Evolutionary conservation across 2,329 filamentous ascomycete genomes (phyloP).

Genomic region (Aspergillus floridensis): DNA sequence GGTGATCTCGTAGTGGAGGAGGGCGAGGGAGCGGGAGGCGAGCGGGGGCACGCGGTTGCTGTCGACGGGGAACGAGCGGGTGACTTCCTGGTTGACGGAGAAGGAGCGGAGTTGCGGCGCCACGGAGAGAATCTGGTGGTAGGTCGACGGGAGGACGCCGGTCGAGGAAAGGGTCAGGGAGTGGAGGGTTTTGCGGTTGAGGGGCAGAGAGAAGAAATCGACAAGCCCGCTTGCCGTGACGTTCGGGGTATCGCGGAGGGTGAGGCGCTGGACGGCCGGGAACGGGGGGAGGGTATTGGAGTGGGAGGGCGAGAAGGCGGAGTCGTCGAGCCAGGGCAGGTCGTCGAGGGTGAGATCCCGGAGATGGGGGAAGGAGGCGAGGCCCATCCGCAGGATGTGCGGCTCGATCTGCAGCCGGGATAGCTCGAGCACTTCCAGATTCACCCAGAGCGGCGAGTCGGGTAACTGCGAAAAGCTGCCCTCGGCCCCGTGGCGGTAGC

Average conservation of each 20-base stretch:
- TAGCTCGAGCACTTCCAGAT: constrained; percentile 44
- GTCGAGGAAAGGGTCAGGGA: constrained; percentile 71
- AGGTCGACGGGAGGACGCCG: constrained; percentile 53
- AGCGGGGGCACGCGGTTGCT: constrained; percentile 56
- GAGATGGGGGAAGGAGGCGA: constrained; percentile 65
- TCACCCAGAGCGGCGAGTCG: constrained; percentile 48
- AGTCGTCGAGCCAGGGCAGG: constrained; percentile 69
- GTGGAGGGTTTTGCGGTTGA: constrained; percentile 60
- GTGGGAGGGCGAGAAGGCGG: constrained; percentile 66
- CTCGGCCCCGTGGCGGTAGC: constrained; percentile 75
- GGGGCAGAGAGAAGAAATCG: constrained; percentile 62
- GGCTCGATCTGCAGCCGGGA: constrained; percentile 38
- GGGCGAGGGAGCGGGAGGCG: constrained; percentile 65
- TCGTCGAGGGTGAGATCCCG: constrained; percentile 72
- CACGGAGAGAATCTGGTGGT: constrained; percentile 44
- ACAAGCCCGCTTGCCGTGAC: constrained; percentile 70
- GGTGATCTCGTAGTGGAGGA: constrained; percentile 80
- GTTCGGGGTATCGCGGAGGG: constrained; percentile 67
- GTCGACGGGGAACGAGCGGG: constrained; percentile 56
- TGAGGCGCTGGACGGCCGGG: constrained; percentile 70
- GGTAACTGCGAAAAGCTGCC: constrained; percentile 69
- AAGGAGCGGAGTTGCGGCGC: constrained; percentile 47
- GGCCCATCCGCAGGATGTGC: constrained; percentile 61
- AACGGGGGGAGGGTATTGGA: constrained; percentile 67
- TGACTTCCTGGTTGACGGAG: constrained; percentile 56